A percentile compares a stretch with the other conserved stretches of the same genome.
Conservation (phyloP, 371 early-diverging fungal species). For the Dichotomocladium elegans region DNA sequence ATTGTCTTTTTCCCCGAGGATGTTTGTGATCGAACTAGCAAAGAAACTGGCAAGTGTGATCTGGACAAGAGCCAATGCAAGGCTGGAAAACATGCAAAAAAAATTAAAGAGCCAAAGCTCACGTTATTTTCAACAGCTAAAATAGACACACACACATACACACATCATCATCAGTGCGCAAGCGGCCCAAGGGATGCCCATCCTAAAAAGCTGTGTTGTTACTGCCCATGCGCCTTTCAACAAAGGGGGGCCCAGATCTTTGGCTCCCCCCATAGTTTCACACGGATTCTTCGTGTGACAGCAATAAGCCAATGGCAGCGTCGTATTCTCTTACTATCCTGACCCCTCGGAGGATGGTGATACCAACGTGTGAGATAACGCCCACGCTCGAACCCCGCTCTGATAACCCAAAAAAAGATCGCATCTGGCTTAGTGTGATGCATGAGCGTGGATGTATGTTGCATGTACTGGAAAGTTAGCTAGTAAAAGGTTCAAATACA, state of each 20-base stretch:
- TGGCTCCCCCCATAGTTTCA: slow-evolving; percentile 1
- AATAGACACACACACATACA: not conserved
- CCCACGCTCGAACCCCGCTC: slow-evolving; percentile 1
- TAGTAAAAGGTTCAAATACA: not conserved
- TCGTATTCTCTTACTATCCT: not conserved
- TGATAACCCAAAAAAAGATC: not conserved
- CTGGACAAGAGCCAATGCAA: too few species aligned
- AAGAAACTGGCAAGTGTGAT: slow-evolving; percentile 68
- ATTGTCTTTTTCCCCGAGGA: slow-evolving; percentile 48
- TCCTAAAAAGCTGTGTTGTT: too few species aligned
- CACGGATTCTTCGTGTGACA: slow-evolving; percentile 1
- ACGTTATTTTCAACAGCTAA: too few species aligned
- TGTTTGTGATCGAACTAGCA: slow-evolving; percentile 60
- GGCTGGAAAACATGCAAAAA: too few species aligned
- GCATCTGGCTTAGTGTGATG: too few species aligned
- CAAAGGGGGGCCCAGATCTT: too few species aligned
- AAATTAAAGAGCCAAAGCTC: too few species aligned
- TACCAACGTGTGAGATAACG: not conserved
- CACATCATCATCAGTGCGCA: not conserved
- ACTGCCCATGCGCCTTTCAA: too few species aligned
- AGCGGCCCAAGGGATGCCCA: too few species aligned
- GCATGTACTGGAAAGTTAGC: too few species aligned
- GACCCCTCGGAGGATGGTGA: slow-evolving; percentile 1
- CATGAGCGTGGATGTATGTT: too few species aligned
- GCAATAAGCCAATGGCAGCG: not conserved